phyloP scores from a whole-genome alignment of 2,329 filamentous ascomycete species.

The Colletotrichum sp. region DNA sequence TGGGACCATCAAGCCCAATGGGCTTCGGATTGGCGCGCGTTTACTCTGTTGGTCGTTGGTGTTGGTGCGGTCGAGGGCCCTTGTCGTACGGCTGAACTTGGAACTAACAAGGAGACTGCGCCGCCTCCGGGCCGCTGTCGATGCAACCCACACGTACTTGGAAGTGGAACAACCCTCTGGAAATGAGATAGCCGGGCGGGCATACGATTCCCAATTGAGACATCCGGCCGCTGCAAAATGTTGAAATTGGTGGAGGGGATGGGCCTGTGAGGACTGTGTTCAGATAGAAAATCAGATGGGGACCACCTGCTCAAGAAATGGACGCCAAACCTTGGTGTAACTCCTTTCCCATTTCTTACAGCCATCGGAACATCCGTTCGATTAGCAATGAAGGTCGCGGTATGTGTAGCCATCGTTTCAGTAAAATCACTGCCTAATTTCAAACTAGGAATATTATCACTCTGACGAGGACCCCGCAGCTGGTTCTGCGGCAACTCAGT shows the following conservation, averaged over 20 bases:
- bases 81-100: not conserved
- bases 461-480: not conserved
- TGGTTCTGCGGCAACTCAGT: not conserved
- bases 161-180: not conserved
- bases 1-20: not conserved
- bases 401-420: not conserved
- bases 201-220: not conserved
- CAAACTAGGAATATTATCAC: not conserved
- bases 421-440: not conserved
- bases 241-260: not conserved
- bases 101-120: not conserved
- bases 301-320: not conserved
- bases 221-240: not conserved
- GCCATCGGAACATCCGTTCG: not conserved
- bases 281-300: not conserved
- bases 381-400: not conserved
- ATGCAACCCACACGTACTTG: not conserved
- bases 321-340: not conserved
- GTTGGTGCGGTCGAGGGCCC: not conserved
- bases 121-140: not conserved
- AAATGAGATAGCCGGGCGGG: not conserved
- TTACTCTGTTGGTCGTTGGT: not conserved
- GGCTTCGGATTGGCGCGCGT: not conserved
- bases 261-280: not conserved
- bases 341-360: not conserved